Conservation (phyloP, 1,139 yeast genomes). For the Blastobotrys illinoisensis region DNA sequence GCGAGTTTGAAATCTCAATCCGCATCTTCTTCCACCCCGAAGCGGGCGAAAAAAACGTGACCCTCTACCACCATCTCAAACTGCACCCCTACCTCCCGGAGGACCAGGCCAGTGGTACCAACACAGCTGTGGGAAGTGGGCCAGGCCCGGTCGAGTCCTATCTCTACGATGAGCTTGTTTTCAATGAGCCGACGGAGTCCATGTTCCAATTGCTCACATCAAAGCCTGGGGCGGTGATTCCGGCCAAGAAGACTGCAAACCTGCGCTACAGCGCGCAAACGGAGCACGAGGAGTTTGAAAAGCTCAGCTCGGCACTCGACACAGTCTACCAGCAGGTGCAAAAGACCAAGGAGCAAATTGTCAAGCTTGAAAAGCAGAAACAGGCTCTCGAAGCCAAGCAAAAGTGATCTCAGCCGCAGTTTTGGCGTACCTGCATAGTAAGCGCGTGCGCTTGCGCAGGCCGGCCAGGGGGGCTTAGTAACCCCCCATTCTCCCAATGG, state of each 20-base stretch:
- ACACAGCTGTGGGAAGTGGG: conserved; percentile 1
- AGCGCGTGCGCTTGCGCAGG: not conserved
- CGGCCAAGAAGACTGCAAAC: conserved; percentile 48
- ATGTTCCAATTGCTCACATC: conserved; percentile 73
- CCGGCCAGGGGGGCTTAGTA: not conserved
- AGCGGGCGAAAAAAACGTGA: conserved; percentile 82
- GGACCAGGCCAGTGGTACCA: conserved; percentile 3
- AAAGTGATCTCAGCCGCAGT: too few species aligned
- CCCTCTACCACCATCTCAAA: conserved; percentile 81
- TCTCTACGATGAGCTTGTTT: conserved; percentile 84
- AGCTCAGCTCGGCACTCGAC: conserved; percentile 61
- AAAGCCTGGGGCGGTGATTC: conserved; percentile 59
- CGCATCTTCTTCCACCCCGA: conserved; percentile 82
- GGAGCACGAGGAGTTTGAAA: conserved; percentile 74
- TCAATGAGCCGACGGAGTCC: conserved; percentile 91
- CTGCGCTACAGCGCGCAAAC: conserved; percentile 46
- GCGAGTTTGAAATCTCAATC: conserved; percentile 90
- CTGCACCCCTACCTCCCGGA: conserved; percentile 71
- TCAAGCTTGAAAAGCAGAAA: conserved; percentile 11
- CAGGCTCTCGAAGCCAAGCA: conserved; percentile 6
- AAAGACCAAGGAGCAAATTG: conserved; percentile 19
- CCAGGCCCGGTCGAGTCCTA: conserved; percentile 52
- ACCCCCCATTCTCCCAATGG: not conserved
- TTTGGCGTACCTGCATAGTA: not conserved
- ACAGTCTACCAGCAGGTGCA: conserved; percentile 44